Evolutionary conservation across 2,329 filamentous ascomycete genomes (phyloP).

Genomic region (Pseudogymnoascus sp.): DNA sequence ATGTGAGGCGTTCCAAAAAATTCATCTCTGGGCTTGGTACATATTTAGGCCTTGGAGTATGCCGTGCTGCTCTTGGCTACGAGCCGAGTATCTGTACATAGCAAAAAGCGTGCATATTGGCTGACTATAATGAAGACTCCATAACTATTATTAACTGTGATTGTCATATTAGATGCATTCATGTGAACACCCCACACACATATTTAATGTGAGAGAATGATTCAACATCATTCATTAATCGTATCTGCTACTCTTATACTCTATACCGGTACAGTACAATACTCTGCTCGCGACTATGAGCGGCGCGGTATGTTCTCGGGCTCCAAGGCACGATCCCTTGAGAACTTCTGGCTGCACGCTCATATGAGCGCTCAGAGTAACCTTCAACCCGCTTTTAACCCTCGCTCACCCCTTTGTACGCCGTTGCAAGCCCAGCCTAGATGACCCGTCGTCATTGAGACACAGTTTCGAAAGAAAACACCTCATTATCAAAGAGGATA

Average conservation of each 20-base stretch:
- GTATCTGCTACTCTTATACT: neutral
- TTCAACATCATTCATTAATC: neutral
- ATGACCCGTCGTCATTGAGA: neutral
- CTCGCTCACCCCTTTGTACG: neutral
- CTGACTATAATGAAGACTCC: neutral
- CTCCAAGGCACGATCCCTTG: neutral
- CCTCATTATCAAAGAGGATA: neutral
- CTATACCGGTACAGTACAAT: conserved; percentile 6
- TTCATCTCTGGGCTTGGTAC: neutral
- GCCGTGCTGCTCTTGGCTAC: neutral
- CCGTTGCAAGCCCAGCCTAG: neutral
- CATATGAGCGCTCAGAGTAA: neutral
- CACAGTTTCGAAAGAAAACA: neutral
- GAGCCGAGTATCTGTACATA: conserved; percentile 1
- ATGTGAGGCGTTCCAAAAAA: conserved; percentile 3
- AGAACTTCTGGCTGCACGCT: neutral
- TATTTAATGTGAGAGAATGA: neutral
- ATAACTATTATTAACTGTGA: neutral
- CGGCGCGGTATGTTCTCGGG: neutral
- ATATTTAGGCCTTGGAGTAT: neutral
- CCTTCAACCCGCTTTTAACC: neutral
- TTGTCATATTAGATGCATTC: neutral
- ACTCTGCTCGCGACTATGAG: neutral
- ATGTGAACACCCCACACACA: neutral
- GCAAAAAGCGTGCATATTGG: conserved; percentile 1